A percentile compares a stretch with the other conserved stretches of the same genome.
These are phyloP conservation scores for Rhodotorula sp. DNA, from an alignment of 1,284 basidiomycete genomes.

Conservation along the genomic window DNA sequence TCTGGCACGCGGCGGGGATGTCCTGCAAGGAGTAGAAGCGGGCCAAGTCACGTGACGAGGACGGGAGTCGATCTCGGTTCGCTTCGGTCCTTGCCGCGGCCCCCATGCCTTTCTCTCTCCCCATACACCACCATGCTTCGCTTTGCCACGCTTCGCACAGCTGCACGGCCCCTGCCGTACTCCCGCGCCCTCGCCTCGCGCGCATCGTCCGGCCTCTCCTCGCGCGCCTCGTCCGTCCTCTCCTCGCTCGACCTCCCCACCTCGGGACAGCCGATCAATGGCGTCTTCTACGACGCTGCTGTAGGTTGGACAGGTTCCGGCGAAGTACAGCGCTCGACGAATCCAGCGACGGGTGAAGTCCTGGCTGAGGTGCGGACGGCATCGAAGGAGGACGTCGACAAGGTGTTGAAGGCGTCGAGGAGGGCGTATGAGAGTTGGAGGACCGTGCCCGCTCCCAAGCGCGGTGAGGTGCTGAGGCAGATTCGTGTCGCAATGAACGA, in stretches of 20 bases:
- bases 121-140: neutral
- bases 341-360: constrained; percentile 43
- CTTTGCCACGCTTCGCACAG: too few relatives aligned
- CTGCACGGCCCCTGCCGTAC: too few relatives aligned
- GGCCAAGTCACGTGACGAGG: neutral
- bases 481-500: constrained; percentile 59
- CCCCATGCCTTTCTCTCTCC: neutral
- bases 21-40: neutral
- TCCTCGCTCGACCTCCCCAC: constrained; percentile 31
- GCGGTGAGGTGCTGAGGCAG: constrained; percentile 84
- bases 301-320: constrained; percentile 36
- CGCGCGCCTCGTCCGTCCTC: constrained; percentile 20
- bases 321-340: constrained; percentile 32
- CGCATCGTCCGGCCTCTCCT: constrained; percentile 6
- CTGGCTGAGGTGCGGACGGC: constrained; percentile 54
- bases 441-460: constrained; percentile 74
- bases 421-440: constrained; percentile 71
- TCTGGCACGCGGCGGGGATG: too few relatives aligned
- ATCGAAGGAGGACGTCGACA: constrained; percentile 64
- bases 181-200: constrained; percentile 13
- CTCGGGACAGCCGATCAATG: constrained; percentile 8
- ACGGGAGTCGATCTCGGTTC: neutral
- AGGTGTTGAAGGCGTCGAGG: constrained; percentile 61
- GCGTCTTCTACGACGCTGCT: constrained; percentile 24
- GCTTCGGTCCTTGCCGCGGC: neutral